Evolutionary conservation across 169 alveolate genomes (phyloP).

Genomic region (Plasmodium falciparum): DNA sequence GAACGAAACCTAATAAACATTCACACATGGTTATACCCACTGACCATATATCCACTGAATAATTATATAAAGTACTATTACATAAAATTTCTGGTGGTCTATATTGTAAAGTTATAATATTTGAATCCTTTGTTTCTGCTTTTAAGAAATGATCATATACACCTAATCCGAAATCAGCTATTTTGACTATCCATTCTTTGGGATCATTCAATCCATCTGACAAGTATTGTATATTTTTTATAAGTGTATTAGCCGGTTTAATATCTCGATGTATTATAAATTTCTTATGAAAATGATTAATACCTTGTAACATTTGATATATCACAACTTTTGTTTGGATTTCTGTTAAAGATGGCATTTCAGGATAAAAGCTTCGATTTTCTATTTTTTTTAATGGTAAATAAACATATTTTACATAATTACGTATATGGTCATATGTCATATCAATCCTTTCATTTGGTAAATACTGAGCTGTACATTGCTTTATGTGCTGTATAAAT

Average conservation of each 20-base stretch:
- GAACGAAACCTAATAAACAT: constrained; percentile 64
- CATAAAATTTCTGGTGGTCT: constrained; percentile 86
- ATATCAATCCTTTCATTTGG: constrained; percentile 46
- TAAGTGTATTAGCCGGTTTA: constrained; percentile 87
- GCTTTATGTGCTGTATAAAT: constrained; percentile 39
- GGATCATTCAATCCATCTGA: constrained; percentile 69
- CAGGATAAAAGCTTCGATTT: constrained; percentile 44
- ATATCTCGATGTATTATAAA: constrained; percentile 86
- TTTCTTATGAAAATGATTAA: constrained; percentile 81
- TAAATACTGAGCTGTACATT: constrained; percentile 36
- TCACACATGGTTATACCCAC: constrained; percentile 84
- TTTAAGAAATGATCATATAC: constrained; percentile 81
- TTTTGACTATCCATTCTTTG: constrained; percentile 80
- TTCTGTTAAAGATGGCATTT: constrained; percentile 84
- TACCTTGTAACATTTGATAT: constrained; percentile 85
- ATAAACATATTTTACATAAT: constrained; percentile 66
- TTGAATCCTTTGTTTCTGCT: constrained; percentile 83
- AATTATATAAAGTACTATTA: constrained; percentile 55
- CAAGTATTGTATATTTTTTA: constrained; percentile 77
- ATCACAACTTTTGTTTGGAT: constrained; percentile 83
- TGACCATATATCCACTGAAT: constrained; percentile 86
- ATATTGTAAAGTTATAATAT: constrained; percentile 84
- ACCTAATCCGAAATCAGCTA: constrained; percentile 85
- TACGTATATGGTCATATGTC: constrained; percentile 51
- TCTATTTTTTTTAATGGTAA: constrained; percentile 46